phyloP scores from a whole-genome alignment of 202 grass and related monocot genomes.

The Tripidium arundinaceum region DNA sequence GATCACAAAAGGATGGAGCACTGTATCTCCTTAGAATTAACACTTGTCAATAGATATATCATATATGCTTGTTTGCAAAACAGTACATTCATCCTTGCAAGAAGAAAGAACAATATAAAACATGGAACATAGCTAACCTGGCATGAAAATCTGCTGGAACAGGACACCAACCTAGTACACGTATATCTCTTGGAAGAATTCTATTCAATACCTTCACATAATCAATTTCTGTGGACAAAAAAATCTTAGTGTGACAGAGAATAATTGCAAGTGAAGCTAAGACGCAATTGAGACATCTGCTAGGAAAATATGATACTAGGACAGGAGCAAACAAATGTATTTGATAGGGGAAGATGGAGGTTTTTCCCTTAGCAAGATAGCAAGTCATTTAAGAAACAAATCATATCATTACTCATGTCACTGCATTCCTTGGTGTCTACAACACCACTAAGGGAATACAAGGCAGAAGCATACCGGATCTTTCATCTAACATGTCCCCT shows the following conservation, averaged over 20 bases:
- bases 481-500: conserved; percentile 36
- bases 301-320: neutral
- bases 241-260: conserved; percentile 15
- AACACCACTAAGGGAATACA: neutral
- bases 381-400: conserved; percentile 34
- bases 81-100: neutral
- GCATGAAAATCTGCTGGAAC: conserved; percentile 75
- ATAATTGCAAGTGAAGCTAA: neutral
- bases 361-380: conserved; percentile 2
- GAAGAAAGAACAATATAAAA: conserved; percentile 1
- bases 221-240: conserved; percentile 78
- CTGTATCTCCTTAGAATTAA: neutral
- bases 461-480: conserved; percentile 50
- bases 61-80: neutral
- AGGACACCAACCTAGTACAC: conserved; percentile 80
- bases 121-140: conserved; percentile 54
- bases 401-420: conserved; percentile 8
- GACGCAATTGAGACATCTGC: conserved; percentile 16
- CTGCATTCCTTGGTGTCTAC: neutral
- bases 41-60: neutral
- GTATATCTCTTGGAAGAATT: conserved; percentile 85
- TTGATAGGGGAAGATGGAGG: neutral
- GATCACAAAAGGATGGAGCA: neutral
- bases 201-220: conserved; percentile 90
- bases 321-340: neutral